Base-by-base conservation (phyloP, 208 protist species). In the Naegleria fowleri region DNA sequence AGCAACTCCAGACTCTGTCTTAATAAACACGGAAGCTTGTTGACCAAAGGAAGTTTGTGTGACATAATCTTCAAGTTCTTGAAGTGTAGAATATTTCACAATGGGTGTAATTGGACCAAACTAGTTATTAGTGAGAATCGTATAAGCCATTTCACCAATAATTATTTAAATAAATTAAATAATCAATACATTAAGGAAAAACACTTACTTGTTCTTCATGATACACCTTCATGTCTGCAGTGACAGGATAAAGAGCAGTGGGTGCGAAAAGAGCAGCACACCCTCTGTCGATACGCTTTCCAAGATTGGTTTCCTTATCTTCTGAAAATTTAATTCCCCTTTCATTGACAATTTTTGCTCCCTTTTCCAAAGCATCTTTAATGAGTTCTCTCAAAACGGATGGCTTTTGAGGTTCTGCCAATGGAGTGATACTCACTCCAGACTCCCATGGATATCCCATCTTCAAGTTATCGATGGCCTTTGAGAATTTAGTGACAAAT, bases 311-410 rank as follows among this genome's bases (percentile, higher is more conserved):
- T 36, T 36, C 29, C 55, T 15, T 22, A 33, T 86, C 76, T 13
- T 79, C 5, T 11, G 29, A 9, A 43, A 43, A 43, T 25, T 43
- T 0, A 43, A 90, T 91, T 41, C 91, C 91, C 29, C 58, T 19
- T 40, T 5, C 19, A 90, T 94, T 95, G 38, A 94, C 52, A 43
- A 95, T 84, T 39, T 92, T 83, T 3, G 94, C 94, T 11, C 94
- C 94, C 48, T 95, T 94, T 33, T 48, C 15, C 0, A 93, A 5
- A 19, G 94, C 94, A 67, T 95, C 94, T 6, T 58, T 75, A 88
- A 94, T 91, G 16, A 94, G 48, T 79, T 92, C 92, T 29, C 22
- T 13, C 13, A 95, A 83, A 40, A 91, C 92, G 16, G 9, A 19
- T 16, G 92, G 89, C 90, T 95, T 94, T 36, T 59, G 29, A 15